These are phyloP conservation scores for Aquilaria malaccensis DNA, from an alignment of 345 rosid genomes.

Conservation along the genomic window DNA sequence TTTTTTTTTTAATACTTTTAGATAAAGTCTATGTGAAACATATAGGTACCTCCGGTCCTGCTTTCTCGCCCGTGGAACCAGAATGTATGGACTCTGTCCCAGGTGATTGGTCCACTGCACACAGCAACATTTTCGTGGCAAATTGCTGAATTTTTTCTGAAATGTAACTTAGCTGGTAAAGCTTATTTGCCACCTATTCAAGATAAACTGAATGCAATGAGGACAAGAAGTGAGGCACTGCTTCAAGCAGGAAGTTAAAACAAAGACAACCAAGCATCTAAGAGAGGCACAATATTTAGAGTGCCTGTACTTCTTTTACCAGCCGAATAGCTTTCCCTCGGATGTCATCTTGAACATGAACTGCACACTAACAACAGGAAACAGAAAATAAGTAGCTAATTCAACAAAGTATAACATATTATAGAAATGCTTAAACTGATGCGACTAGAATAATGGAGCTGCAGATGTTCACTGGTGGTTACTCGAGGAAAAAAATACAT, in stretches of 20 bases:
- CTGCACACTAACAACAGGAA: slow-evolving; percentile 66
- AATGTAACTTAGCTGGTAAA: slow-evolving; percentile 69
- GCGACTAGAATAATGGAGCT: not conserved
- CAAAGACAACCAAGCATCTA: slow-evolving; percentile 7
- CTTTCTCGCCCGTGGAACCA: slow-evolving; percentile 37
- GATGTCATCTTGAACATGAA: slow-evolving; percentile 86
- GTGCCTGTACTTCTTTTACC: slow-evolving; percentile 33
- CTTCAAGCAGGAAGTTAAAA: not conserved
- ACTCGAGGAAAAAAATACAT: not conserved
- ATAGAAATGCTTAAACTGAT: not conserved
- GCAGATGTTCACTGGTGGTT: not conserved
- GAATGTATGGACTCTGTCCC: slow-evolving; percentile 34
- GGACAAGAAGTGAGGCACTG: slow-evolving; percentile 6
- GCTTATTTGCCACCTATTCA: slow-evolving; percentile 91
- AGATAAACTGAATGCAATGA: slow-evolving; percentile 12
- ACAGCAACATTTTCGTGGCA: slow-evolving; percentile 70
- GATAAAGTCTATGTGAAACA: not conserved
- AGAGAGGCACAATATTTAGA: slow-evolving; percentile 1
- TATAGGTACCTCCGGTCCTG: slow-evolving; percentile 50
- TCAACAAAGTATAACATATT: slow-evolving; percentile 8
- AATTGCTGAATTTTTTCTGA: slow-evolving; percentile 72
- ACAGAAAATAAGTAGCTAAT: slow-evolving; percentile 22
- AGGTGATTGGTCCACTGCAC: slow-evolving; percentile 51
- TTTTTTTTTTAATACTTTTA: not conserved
- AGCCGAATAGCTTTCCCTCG: slow-evolving; percentile 92